Percentiles rank a stretch among this genome's conserved stretches.
phyloP scores from a whole-genome alignment of 176 grass and related monocot species.

The Puya raimondii region DNA sequence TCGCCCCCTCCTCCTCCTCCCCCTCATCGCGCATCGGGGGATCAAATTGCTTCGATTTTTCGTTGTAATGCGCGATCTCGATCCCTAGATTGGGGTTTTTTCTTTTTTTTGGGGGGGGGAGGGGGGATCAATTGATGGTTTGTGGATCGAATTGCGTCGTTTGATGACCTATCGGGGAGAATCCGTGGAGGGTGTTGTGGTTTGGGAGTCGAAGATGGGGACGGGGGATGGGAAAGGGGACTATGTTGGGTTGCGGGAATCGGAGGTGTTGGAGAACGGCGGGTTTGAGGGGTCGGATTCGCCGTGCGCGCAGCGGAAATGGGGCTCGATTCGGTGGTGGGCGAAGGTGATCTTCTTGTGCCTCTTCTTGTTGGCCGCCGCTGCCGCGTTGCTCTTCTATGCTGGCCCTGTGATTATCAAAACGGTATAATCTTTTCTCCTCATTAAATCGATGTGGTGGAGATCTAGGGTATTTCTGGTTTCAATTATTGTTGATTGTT shows the following conservation, averaged over 20 bases:
- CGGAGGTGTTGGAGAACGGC: not conserved
- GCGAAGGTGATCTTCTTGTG: conserved; percentile 8
- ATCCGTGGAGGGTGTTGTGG: not conserved
- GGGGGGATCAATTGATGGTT: too few species aligned
- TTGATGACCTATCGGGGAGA: not conserved
- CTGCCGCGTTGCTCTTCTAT: conserved; percentile 6
- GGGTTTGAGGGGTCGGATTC: not conserved
- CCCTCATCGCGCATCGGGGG: too few species aligned
- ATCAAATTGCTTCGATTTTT: too few species aligned
- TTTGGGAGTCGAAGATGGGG: not conserved
- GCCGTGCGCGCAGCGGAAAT: not conserved
- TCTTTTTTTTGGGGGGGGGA: too few species aligned
- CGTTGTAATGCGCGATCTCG: too few species aligned
- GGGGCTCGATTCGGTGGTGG: conserved; percentile 10
- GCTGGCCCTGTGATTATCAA: conserved; percentile 7
- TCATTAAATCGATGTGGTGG: not conserved
- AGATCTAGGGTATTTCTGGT: not conserved
- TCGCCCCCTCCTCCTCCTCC: too few species aligned
- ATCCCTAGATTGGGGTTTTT: too few species aligned
- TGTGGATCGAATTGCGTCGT: too few species aligned
- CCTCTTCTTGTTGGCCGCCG: not conserved
- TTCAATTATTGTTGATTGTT: not conserved
- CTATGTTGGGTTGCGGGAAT: conserved; percentile 11
- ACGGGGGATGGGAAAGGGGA: not conserved
- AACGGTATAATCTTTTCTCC: conserved; percentile 4